These are phyloP conservation scores for Lyophyllum atratum DNA, from an alignment of 768 basidiomycete genomes.

Conservation along the genomic window DNA sequence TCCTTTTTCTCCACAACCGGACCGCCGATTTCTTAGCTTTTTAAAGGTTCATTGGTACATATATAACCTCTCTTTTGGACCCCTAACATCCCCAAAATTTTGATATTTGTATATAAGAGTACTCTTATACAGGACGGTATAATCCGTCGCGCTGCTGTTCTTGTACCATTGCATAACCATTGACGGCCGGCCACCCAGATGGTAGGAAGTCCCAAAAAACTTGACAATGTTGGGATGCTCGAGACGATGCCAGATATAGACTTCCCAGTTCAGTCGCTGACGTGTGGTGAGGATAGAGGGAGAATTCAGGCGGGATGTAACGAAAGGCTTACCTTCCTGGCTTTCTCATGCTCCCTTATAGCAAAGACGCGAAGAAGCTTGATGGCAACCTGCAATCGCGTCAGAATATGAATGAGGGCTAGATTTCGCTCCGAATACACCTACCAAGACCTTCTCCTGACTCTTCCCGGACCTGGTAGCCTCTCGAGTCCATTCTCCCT, in stretches of 20 bases:
- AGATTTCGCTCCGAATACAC: not conserved
- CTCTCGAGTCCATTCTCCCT: conserved; percentile 34
- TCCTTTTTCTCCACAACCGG: no score
- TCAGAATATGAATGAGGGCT: not conserved
- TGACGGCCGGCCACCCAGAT: conserved; percentile 35
- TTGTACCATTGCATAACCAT: conserved; percentile 51
- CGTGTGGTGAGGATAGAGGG: not conserved
- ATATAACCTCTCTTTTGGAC: no score
- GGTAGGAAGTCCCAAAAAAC: conserved; percentile 48
- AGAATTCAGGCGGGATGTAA: not conserved
- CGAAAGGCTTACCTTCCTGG: conserved; percentile 28
- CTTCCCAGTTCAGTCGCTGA: conserved; percentile 46
- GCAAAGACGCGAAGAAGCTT: conserved; percentile 43
- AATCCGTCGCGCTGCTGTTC: conserved; percentile 48
- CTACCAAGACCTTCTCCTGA: not conserved
- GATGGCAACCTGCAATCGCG: conserved; percentile 41
- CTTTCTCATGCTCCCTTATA: conserved; percentile 33
- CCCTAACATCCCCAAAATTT: no score
- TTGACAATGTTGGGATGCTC: conserved; percentile 49
- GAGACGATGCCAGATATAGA: conserved; percentile 49
- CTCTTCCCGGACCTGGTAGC: not conserved
- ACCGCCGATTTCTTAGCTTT: no score
- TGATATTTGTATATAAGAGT: no score
- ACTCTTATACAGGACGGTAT: no score
- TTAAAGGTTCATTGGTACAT: no score